These are phyloP conservation scores for Saturnispora serradocipensis DNA, from an alignment of 805 yeast genomes.

Conservation along the genomic window DNA sequence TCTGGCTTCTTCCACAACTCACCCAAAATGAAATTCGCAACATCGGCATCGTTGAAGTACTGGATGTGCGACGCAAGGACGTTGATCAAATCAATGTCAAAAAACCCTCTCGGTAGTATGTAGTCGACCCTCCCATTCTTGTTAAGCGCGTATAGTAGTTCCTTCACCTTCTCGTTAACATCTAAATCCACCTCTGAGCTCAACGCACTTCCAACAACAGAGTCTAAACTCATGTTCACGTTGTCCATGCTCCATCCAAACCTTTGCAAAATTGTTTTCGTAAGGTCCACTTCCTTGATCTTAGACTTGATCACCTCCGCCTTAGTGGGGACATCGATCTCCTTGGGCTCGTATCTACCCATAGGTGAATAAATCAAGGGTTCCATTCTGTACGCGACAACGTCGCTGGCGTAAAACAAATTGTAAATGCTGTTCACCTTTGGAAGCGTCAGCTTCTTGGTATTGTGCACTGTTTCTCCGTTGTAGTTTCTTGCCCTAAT, in stretches of 20 bases:
- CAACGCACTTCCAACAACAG: conserved; percentile 2
- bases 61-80: conserved; percentile 84
- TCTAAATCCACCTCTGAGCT: conserved; percentile 9
- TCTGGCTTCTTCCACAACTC: conserved; percentile 34
- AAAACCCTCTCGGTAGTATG: conserved; percentile 63
- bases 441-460: conserved; percentile 33
- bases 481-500: conserved; percentile 35
- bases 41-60: conserved; percentile 79
- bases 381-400: conserved; percentile 82
- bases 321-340: conserved; percentile 42
- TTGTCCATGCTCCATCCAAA: conserved; percentile 7
- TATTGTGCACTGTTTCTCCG: conserved; percentile 7
- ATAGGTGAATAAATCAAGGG: conserved; percentile 57
- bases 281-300: conserved; percentile 14
- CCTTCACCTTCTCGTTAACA: conserved; percentile 25
- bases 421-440: conserved; percentile 64
- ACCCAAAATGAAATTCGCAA: conserved; percentile 66
- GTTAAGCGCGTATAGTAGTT: conserved; percentile 42
- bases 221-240: background rate
- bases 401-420: conserved; percentile 84
- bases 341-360: conserved; percentile 42
- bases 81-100: conserved; percentile 70
- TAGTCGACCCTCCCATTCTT: conserved; percentile 76
- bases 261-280: conserved; percentile 19
- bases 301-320: conserved; percentile 4